Evolutionary conservation across 768 basidiomycete species (phyloP).

Genomic region (Kwoniella pini): DNA sequence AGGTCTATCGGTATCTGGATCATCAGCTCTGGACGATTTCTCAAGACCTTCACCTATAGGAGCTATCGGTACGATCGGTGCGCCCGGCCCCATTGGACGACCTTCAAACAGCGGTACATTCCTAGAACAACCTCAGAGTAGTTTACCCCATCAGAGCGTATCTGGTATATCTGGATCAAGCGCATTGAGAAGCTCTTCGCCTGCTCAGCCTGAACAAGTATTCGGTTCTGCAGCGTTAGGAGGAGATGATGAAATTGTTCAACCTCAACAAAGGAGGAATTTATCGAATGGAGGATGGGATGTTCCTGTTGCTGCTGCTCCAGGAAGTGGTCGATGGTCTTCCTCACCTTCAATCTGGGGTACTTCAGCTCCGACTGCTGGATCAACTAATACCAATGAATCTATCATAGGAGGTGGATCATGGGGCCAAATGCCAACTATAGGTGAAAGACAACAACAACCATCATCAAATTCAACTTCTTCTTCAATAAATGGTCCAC

Average conservation of each 20-base stretch:
- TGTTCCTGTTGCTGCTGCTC: constrained; percentile 25
- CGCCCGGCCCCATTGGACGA: constrained; percentile 22
- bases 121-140: constrained; percentile 17
- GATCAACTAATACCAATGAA: background rate
- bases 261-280: constrained; percentile 29
- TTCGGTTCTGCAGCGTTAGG: constrained; percentile 52
- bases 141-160: background rate
- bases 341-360: constrained; percentile 32
- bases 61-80: constrained; percentile 22
- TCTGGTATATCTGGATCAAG: constrained; percentile 9
- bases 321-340: constrained; percentile 31
- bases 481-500: background rate
- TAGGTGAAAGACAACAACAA: constrained; percentile 18
- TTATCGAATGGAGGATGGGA: constrained; percentile 41
- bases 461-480: constrained; percentile 3
- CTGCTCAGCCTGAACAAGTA: constrained; percentile 40
- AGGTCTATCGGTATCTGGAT: background rate
- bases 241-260: constrained; percentile 52
- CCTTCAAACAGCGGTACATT: background rate
- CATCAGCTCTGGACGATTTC: constrained; percentile 13
- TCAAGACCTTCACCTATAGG: constrained; percentile 22
- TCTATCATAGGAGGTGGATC: background rate
- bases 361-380: constrained; percentile 4
- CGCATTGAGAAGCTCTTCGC: constrained; percentile 21
- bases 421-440: constrained; percentile 24